Conservation (phyloP, 345 rosid genomes). For the Psidium guajava region DNA sequence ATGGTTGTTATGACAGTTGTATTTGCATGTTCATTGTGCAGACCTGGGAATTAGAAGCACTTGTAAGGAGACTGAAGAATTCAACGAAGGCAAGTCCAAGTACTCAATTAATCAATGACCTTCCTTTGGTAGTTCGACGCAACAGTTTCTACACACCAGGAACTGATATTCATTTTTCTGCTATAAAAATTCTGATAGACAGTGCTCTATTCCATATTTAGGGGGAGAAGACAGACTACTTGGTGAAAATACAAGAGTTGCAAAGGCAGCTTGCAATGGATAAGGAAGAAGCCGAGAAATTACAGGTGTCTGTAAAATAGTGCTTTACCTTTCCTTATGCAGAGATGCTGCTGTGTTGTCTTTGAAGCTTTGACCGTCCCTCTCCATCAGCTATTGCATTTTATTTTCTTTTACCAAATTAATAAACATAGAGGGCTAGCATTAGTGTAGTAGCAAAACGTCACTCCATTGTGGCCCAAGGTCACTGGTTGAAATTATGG, state of each 20-base stretch:
- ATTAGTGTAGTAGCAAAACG: background rate
- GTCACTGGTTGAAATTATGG: background rate
- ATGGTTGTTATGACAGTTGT: background rate
- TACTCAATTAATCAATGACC: background rate
- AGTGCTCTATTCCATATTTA: constrained; percentile 1
- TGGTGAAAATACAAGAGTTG: constrained; percentile 72
- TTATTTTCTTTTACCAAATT: background rate
- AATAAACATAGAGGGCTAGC: background rate
- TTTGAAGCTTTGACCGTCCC: background rate
- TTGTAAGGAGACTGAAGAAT: constrained; percentile 41
- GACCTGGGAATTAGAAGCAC: constrained; percentile 74
- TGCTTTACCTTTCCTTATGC: background rate
- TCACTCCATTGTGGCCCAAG: background rate
- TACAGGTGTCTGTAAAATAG: constrained; percentile 38
- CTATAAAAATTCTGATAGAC: background rate
- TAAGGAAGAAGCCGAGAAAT: constrained; percentile 75
- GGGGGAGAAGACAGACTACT: constrained; percentile 75
- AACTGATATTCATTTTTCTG: background rate
- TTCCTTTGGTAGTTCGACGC: background rate
- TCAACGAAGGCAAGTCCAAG: constrained; percentile 47
- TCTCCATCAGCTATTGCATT: background rate
- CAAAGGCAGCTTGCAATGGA: constrained; percentile 84
- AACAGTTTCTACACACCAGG: background rate
- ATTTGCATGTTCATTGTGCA: constrained; percentile 19
- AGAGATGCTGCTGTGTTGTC: background rate